Evolutionary conservation across 83 land plant species (phyloP).

Genomic region (Isoetes engelmannii): DNA sequence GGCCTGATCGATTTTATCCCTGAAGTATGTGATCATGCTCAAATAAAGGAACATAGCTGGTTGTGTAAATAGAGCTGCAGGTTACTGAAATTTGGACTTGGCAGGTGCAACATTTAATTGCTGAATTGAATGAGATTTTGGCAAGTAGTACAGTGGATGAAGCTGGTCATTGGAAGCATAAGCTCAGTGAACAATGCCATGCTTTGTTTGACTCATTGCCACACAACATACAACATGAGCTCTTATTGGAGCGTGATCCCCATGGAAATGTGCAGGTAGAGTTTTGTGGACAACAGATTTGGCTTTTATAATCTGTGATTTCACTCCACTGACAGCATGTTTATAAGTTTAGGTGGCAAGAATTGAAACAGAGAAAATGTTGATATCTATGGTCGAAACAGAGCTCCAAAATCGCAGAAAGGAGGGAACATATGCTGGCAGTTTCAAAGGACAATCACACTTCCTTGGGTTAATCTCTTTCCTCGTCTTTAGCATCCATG

Average conservation of each 20-base stretch:
- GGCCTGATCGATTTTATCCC: constrained; percentile 97
- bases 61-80: background rate
- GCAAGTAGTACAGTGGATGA: constrained; percentile 74
- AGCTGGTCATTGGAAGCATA: constrained; percentile 80
- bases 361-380: constrained; percentile 98
- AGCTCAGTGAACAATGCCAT: constrained; percentile 49
- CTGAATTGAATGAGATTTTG: constrained; percentile 91
- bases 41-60: background rate
- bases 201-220: constrained; percentile 81
- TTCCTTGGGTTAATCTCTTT: constrained; percentile 58
- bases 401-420: constrained; percentile 66
- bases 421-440: constrained; percentile 52
- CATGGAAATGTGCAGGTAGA: constrained; percentile 96
- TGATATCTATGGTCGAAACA: constrained; percentile 93
- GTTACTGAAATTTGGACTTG: background rate
- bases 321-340: background rate
- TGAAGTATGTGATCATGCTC: constrained; percentile 44
- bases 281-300: background rate
- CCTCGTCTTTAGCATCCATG: background rate
- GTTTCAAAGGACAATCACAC: constrained; percentile 93
- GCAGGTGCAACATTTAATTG: constrained; percentile 87
- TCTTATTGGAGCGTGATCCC: constrained; percentile 94
- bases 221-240: constrained; percentile 77
- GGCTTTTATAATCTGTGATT: background rate
- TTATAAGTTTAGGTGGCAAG: constrained; percentile 62